Base-by-base conservation (phyloP, 2,329 filamentous ascomycete genomes). In the Aspergillus udagawae region DNA sequence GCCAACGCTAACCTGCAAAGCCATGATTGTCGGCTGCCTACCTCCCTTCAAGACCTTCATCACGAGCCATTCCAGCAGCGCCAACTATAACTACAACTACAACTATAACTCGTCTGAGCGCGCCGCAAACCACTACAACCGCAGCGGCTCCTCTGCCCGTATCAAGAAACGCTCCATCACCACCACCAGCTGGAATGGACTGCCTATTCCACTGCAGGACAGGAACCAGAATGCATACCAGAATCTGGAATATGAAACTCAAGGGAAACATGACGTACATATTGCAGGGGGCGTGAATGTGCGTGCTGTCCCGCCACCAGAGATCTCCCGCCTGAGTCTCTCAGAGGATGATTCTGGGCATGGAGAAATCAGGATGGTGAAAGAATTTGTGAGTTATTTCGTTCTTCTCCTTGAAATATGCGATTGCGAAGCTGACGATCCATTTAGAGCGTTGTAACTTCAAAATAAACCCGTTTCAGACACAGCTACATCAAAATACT, bases 41-140 rank as follows among this genome's bases (percentile, higher is more conserved):
- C 60, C 61, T 1, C 63, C 61, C 10, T 65, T 63, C 48, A 60
- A 63, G 21, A 54, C 56, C 7, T 56, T 63, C 3, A 55, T 63
- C 25, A 60, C 61, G 9, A 50, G 56, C n/a, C 47, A 55, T 3
- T 28, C 49, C 14, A 48, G 9, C 14, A 44, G 41, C 7, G 28
- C 17, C 2, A 44, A 32, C 4, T 55, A 56, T 20, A 41, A 45
- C 20, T 45, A 44, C 41, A 44, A 44, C 6, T 44, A 44, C 21
- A 44, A 21, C 41, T 44, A 45, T 21, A 45, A 23, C 42, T 45
- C 49, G 9, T 55, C 51, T 42, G 52, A 55, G 17, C 54, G 32
- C 1, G 53, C 55, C 1, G 28, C 32, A 7, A 14, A 27, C 27
- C 29, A 27, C 8, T 42, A 49, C 14, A 47, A 48, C 17, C 52